These are phyloP conservation scores for Vitis cinerea DNA, from an alignment of 164 flowering plant genomes.

Conservation along the genomic window DNA sequence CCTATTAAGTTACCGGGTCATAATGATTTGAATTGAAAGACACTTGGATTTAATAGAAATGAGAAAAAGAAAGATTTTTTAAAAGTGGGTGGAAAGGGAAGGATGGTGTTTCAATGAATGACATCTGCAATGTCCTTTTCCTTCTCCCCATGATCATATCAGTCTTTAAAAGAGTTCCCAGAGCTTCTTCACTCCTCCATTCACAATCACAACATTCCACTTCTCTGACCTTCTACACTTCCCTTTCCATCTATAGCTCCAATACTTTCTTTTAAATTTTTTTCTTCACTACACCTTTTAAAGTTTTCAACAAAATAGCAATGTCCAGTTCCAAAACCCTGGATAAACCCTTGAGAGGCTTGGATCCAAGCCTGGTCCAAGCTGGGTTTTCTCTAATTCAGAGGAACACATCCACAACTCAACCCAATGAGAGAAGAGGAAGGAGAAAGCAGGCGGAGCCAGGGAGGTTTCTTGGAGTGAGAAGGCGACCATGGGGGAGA, in stretches of 20 bases:
- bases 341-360: conserved; percentile 29
- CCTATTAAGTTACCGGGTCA: not conserved
- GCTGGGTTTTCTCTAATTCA: conserved; percentile 54
- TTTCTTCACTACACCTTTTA: no score
- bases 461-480: conserved; percentile 87
- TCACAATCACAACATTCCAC: not conserved
- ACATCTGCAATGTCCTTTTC: conserved; percentile 35
- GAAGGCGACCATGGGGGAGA: conserved; percentile 93
- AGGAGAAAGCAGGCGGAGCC: conserved; percentile 76
- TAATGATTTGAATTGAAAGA: not conserved
- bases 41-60: conserved; percentile 1
- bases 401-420: conserved; percentile 40
- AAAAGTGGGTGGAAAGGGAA: conserved; percentile 15
- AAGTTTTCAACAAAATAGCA: conserved; percentile 13
- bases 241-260: not conserved
- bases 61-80: conserved; percentile 2
- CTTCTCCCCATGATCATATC: conserved; percentile 23
- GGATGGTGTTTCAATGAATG: conserved; percentile 29
- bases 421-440: conserved; percentile 60
- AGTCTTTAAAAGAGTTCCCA: conserved; percentile 32
- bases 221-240: conserved; percentile 1
- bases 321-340: conserved; percentile 45
- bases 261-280: conserved; percentile 1
- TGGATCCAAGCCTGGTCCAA: conserved; percentile 22
- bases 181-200: not conserved